Evolutionary conservation across 257 asterid species (phyloP).

Genomic region (Penstemon eatonii): DNA sequence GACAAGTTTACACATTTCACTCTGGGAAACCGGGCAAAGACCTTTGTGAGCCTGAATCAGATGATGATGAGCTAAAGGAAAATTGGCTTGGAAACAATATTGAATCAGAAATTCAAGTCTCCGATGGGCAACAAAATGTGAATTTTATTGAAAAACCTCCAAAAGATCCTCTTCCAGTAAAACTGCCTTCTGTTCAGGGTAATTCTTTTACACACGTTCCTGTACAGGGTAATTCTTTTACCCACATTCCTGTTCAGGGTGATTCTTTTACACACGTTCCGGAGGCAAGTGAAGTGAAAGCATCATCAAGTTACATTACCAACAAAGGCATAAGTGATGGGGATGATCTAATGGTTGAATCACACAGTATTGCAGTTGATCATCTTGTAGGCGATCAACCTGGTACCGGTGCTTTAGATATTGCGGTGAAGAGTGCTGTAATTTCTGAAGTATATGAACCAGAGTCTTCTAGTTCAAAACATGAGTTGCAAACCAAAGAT

Average conservation of each 20-base stretch:
- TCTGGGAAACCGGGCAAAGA: constrained; percentile 31
- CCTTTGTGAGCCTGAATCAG: constrained; percentile 43
- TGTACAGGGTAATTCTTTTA: neutral
- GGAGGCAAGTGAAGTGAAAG: constrained; percentile 14
- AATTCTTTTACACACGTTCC: neutral
- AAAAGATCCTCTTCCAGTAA: constrained; percentile 19
- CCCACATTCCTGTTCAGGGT: constrained; percentile 15
- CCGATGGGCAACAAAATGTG: constrained; percentile 28
- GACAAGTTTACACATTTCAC: constrained; percentile 32
- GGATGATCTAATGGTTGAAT: constrained; percentile 47
- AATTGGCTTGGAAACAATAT: constrained; percentile 53
- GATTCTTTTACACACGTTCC: constrained; percentile 15
- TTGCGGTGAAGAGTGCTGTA: constrained; percentile 20
- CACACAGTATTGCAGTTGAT: constrained; percentile 21
- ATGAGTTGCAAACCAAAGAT: constrained; percentile 18
- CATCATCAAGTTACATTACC: constrained; percentile 26
- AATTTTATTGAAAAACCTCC: constrained; percentile 24
- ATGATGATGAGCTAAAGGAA: constrained; percentile 55
- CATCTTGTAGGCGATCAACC: neutral
- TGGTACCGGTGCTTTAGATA: constrained; percentile 21
- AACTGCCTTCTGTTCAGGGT: constrained; percentile 18
- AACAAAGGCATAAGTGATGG: constrained; percentile 22
- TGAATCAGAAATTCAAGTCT: constrained; percentile 39
- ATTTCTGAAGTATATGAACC: constrained; percentile 17
- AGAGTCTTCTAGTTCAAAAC: constrained; percentile 30